Evolutionary conservation across 2,329 filamentous ascomycete species (phyloP).

Genomic region (Claviceps sp.): DNA sequence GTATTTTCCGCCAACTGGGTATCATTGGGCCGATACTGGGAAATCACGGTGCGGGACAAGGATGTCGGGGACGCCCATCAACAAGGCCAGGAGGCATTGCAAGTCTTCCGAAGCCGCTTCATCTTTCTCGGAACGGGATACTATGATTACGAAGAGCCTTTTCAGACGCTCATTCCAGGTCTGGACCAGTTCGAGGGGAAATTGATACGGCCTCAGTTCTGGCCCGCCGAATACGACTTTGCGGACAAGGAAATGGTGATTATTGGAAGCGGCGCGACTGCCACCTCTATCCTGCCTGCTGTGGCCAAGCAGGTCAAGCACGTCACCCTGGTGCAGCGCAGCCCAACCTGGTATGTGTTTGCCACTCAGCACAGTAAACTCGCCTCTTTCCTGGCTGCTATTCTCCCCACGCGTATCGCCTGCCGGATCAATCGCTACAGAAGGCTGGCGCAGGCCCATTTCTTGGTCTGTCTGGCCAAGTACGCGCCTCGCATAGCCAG

Average conservation of each 20-base stretch:
- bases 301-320: conserved; percentile 42
- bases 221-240: conserved; percentile 55
- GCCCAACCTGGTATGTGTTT: conserved; percentile 47
- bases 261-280: conserved; percentile 55
- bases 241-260: conserved; percentile 49
- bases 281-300: conserved; percentile 50
- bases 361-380: conserved; percentile 29
- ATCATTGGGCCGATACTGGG: conserved; percentile 39
- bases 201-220: conserved; percentile 59
- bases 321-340: conserved; percentile 58
- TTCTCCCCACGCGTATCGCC: conserved; percentile 30
- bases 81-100: background rate
- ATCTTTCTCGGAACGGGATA: conserved; percentile 47
- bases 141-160: conserved; percentile 52
- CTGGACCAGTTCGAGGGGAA: conserved; percentile 23
- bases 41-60: conserved; percentile 24
- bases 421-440: conserved; percentile 31
- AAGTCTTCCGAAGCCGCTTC: conserved; percentile 30
- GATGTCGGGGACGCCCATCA: background rate
- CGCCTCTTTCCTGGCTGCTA: conserved; percentile 20
- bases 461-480: conserved; percentile 33
- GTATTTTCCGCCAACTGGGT: conserved; percentile 41
- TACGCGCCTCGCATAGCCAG: conserved; percentile 32
- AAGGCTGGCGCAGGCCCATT: conserved; percentile 29
- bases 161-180: conserved; percentile 34